Percentiles rank a stretch among this genome's conserved stretches.
Conservation (phyloP, 2,329 filamentous ascomycete species). For the Lachnum nothofagi region DNA sequence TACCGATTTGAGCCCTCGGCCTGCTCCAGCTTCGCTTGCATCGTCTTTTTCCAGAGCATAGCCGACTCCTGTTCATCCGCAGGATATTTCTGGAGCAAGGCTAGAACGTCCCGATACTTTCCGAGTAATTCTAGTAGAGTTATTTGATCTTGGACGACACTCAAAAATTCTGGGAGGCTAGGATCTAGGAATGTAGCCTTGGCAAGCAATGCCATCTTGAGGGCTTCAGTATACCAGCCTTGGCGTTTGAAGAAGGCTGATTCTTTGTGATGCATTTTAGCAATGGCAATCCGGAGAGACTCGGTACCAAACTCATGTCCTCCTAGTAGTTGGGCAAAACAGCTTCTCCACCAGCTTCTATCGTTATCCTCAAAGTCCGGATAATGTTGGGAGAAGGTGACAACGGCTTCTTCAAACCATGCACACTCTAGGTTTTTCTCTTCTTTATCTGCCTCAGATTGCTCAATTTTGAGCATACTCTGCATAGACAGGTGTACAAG, state of each 20-base stretch:
- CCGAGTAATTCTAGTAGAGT: constrained; percentile 19
- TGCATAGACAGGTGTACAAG: constrained; percentile 22
- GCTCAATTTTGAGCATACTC: constrained; percentile 12
- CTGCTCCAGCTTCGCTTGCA: constrained; percentile 21
- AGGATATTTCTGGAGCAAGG: constrained; percentile 16
- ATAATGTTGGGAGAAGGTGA: constrained; percentile 22
- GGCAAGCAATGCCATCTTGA: constrained; percentile 22
- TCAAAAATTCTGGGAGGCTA: constrained; percentile 15
- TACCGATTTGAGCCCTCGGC: constrained; percentile 22
- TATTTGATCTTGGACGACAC: constrained; percentile 22
- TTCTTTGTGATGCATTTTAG: constrained; percentile 23
- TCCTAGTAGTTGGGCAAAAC: constrained; percentile 22
- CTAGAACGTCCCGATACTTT: constrained; percentile 22
- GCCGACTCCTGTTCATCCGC: constrained; percentile 12
- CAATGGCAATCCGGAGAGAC: constrained; percentile 15
- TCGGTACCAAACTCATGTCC: constrained; percentile 18
- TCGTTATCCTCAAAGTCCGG: constrained; percentile 18
- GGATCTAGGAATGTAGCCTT: constrained; percentile 20
- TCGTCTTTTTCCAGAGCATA: constrained; percentile 24
- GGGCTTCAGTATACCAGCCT: constrained; percentile 21
- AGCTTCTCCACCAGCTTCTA: constrained; percentile 25
- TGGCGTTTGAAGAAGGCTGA: constrained; percentile 20
- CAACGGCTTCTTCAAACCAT: constrained; percentile 23
- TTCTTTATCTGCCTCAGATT: constrained; percentile 10
- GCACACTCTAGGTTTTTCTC: constrained; percentile 18